phyloP scores from a whole-genome alignment of 768 basidiomycete species.

The Collybia mongolica region DNA sequence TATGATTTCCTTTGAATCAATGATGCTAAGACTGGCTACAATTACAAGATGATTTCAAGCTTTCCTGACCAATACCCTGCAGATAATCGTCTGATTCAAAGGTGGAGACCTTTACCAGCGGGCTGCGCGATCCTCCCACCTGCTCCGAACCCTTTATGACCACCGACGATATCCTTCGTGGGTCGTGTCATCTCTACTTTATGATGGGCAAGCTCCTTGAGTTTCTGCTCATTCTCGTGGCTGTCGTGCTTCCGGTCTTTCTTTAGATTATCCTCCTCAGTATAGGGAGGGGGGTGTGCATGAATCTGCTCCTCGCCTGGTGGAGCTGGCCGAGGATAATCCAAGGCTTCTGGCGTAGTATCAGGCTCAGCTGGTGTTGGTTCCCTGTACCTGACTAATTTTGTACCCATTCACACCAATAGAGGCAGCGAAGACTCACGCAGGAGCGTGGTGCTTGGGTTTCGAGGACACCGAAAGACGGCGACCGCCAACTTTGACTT shows the following conservation, averaged over 20 bases:
- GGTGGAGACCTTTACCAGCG: conserved; percentile 38
- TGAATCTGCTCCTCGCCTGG: conserved; percentile 30
- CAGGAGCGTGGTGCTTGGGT: conserved; percentile 29
- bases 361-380: conserved; percentile 12
- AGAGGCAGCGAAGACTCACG: conserved; percentile 24
- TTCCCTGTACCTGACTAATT: conserved; percentile 8
- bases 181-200: conserved; percentile 51
- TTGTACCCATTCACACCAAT: neutral
- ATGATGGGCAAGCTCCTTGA: conserved; percentile 41
- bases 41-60: neutral
- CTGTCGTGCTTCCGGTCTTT: conserved; percentile 46
- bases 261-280: conserved; percentile 46
- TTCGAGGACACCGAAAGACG: conserved; percentile 45
- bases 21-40: neutral
- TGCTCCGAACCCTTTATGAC: conserved; percentile 36
- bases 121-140: conserved; percentile 60
- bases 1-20: neutral
- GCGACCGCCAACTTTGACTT: conserved; percentile 51
- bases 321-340: conserved; percentile 56
- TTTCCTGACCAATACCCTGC: no score
- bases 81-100: conserved; percentile 18
- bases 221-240: conserved; percentile 41
- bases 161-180: conserved; percentile 36
- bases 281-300: conserved; percentile 35
- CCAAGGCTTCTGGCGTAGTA: conserved; percentile 22